These are phyloP conservation scores for Triangularia setosa DNA, from an alignment of 2,329 filamentous ascomycete species.

Conservation along the genomic window DNA sequence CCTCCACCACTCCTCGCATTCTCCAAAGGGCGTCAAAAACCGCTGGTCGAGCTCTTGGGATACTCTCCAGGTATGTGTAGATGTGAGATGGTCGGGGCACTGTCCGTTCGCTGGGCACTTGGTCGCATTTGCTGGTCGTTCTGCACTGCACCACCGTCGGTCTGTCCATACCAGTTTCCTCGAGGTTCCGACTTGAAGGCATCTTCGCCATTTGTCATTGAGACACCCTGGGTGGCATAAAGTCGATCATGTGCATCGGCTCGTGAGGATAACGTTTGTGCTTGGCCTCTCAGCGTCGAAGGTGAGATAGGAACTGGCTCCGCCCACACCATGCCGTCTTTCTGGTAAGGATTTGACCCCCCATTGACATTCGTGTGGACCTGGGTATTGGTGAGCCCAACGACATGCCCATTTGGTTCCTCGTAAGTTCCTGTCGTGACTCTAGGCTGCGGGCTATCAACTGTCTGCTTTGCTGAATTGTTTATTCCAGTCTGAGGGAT, in stretches of 20 bases:
- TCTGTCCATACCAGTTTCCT: background rate
- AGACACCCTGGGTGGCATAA: background rate
- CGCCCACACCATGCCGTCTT: conserved; percentile 3
- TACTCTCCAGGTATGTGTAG: conserved; percentile 68
- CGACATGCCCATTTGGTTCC: background rate
- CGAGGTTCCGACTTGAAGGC: background rate
- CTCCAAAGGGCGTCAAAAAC: conserved; percentile 1
- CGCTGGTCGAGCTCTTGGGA: conserved; percentile 36
- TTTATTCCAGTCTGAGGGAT: background rate
- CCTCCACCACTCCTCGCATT: background rate
- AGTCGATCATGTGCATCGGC: conserved; percentile 2
- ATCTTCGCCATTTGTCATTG: background rate
- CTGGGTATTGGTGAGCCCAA: background rate
- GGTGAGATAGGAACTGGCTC: background rate
- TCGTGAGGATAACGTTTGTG: conserved; percentile 4
- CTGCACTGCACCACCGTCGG: background rate
- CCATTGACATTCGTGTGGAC: background rate
- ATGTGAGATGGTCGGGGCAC: conserved; percentile 56
- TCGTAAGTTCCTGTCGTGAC: background rate
- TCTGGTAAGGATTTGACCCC: background rate
- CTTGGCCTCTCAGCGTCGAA: background rate
- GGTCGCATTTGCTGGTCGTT: conserved; percentile 11
- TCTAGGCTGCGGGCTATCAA: background rate
- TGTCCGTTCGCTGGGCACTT: conserved; percentile 35
- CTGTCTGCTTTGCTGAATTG: background rate